Conservation (phyloP, 164 flowering plant species). For the Macadamia integrifolia region DNA sequence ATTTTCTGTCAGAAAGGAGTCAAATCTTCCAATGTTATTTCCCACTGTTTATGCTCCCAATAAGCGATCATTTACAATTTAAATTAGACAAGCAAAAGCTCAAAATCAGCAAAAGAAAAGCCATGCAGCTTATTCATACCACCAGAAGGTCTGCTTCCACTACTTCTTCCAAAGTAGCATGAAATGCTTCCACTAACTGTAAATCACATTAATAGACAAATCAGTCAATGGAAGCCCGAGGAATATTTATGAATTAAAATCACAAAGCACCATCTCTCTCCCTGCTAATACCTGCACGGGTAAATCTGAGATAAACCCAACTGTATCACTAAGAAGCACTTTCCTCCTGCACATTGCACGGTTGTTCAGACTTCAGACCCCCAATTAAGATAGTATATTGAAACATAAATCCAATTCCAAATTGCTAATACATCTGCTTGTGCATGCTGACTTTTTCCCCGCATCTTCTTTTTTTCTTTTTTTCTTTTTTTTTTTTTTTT, state of each 20-base stretch:
- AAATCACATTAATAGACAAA: constrained; percentile 12
- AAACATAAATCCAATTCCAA: too few relatives aligned
- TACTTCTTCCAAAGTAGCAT: constrained; percentile 96
- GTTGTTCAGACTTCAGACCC: constrained; percentile 5
- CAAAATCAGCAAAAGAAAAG: neutral
- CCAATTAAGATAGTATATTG: neutral
- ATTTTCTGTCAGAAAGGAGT: neutral
- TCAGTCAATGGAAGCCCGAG: constrained; percentile 1
- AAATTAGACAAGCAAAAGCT: neutral
- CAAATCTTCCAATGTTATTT: neutral
- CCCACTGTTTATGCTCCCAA: neutral
- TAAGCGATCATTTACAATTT: neutral
- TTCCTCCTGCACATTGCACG: constrained; percentile 55
- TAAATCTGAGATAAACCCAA: constrained; percentile 94
- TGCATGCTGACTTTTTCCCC: neutral
- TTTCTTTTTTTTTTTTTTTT: too few relatives aligned
- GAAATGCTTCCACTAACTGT: constrained; percentile 94
- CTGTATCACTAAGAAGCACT: constrained; percentile 92
- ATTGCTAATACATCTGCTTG: too few relatives aligned
- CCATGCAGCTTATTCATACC: constrained; percentile 36
- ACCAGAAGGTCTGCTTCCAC: constrained; percentile 95
- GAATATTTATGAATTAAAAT: neutral
- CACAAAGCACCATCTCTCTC: neutral
- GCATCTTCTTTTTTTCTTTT: too few relatives aligned
- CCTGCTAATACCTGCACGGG: constrained; percentile 73